Conservation (phyloP, 129 eudicot species). For the Flaveria brownii region DNA sequence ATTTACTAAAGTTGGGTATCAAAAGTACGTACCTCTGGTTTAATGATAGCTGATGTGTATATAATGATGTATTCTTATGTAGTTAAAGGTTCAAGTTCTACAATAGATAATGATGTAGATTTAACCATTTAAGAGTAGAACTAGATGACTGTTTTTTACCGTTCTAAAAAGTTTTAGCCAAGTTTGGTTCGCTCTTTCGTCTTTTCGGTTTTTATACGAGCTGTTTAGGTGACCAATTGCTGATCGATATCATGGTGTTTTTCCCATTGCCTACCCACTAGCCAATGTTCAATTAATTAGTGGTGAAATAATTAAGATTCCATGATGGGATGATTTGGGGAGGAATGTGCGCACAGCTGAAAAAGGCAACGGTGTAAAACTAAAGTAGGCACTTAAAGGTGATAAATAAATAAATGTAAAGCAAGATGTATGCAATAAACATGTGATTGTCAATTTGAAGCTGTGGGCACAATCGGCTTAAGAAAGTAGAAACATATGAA, state of each 20-base stretch:
- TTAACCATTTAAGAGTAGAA: too few species aligned
- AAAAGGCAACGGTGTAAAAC: not conserved
- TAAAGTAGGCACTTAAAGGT: not conserved
- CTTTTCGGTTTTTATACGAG: not conserved
- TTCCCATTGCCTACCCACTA: constrained; percentile 9
- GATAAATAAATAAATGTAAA: too few species aligned
- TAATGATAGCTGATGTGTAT: too few species aligned
- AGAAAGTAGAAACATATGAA: not conserved
- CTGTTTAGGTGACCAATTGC: not conserved
- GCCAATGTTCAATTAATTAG: not conserved
- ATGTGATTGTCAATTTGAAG: not conserved
- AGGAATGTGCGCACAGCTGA: not conserved
- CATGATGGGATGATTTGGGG: not conserved
- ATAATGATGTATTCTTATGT: too few species aligned
- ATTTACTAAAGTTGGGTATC: too few species aligned
- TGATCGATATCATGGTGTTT: not conserved
- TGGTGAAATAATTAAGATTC: not conserved
- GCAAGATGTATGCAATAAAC: too few species aligned
- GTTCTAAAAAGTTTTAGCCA: too few species aligned
- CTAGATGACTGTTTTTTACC: too few species aligned
- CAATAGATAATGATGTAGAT: too few species aligned
- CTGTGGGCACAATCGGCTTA: not conserved
- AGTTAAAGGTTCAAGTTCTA: too few species aligned
- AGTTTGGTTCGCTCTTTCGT: not conserved
- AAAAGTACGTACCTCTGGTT: too few species aligned